Base-by-base conservation (phyloP, 2,329 filamentous ascomycete genomes). In the Orbilia quercus region DNA sequence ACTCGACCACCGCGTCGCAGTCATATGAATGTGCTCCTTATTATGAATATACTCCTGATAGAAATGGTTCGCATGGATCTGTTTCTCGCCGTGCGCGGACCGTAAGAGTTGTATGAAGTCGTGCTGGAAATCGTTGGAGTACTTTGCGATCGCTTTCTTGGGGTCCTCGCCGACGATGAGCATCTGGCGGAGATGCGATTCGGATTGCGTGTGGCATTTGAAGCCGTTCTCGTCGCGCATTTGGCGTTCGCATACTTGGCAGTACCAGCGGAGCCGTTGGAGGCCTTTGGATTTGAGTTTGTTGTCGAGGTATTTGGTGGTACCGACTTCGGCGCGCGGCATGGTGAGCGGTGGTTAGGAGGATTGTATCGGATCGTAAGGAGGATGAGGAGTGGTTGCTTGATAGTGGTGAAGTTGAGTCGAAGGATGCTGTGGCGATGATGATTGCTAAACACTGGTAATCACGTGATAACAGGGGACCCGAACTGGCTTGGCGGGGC, bases 21-120 rank as follows among this genome's bases (percentile, higher is more conserved):
- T 97, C 90, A 98, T 92, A 80, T 98, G 95, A 7, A 95, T 84
- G 79, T 98, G 94, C 78, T 92, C 86, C 80, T 93, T 92, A 77
- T 94, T 90, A 14, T 88, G 85, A 77, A 98, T 97, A 78, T 96
- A 95, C 79, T 93, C 89, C 80, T 98, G 92, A 81, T 99, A 99
- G 80, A 98, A 98, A 74, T 91, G 89, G 79, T 99, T 99, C 57
- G 93, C 87, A 34, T 93, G 86, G 0, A 98, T 88, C 77, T 88
- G 86, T 81, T 99, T 99, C 81, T 96, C 92, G 75, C 92, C 92
- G 78, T 99, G 95, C 0, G 89, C 87, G 0, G 93, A 96, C 66
- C 88, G 86, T 5, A 99, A 84, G 1, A 95, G 84, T 66, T 87
- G 84, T 0, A 96, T 75, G 77, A 96, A 96, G 79, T 96, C 91